Conservation (phyloP, 2,329 filamentous ascomycete species). For the Incumbomyces delicatus region DNA sequence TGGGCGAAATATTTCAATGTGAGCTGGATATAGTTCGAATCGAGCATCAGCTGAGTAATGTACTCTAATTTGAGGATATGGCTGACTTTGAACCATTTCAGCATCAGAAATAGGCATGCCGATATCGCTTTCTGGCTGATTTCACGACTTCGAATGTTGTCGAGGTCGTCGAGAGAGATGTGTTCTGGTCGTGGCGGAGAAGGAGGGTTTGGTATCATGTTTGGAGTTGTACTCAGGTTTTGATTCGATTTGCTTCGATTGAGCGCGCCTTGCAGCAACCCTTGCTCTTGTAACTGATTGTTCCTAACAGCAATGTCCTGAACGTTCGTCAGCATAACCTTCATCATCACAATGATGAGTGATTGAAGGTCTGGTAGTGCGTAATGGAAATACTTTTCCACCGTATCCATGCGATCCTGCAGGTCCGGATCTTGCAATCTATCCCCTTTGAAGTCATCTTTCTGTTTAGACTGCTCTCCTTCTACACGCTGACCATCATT, state of each 20-base stretch:
- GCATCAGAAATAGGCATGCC: slow-evolving; percentile 71
- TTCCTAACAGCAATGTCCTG: slow-evolving; percentile 60
- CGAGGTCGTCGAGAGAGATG: slow-evolving; percentile 60
- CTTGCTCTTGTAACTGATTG: slow-evolving; percentile 35
- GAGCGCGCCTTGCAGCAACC: slow-evolving; percentile 36
- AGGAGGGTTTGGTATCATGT: slow-evolving; percentile 18
- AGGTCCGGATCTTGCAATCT: slow-evolving; percentile 43
- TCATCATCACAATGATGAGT: slow-evolving; percentile 82
- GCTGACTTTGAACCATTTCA: slow-evolving; percentile 95
- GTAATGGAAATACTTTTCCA: slow-evolving; percentile 73
- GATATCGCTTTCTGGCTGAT: slow-evolving; percentile 86
- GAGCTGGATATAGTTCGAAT: slow-evolving; percentile 89
- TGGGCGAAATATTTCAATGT: slow-evolving; percentile 89
- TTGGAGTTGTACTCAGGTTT: slow-evolving; percentile 16
- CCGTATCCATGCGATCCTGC: slow-evolving; percentile 56
- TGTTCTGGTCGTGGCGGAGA: slow-evolving; percentile 22
- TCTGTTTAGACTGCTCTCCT: slow-evolving; percentile 24
- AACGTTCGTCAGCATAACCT: slow-evolving; percentile 77
- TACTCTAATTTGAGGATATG: slow-evolving; percentile 96
- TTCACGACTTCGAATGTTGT: slow-evolving; percentile 71
- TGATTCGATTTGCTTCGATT: slow-evolving; percentile 19
- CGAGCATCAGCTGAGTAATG: slow-evolving; percentile 80
- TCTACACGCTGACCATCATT: slow-evolving; percentile 7
- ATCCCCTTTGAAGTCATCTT: slow-evolving; percentile 30
- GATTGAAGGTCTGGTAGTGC: slow-evolving; percentile 83